Conservation (phyloP, 169 alveolate genomes). For the Babesia ovata region DNA sequence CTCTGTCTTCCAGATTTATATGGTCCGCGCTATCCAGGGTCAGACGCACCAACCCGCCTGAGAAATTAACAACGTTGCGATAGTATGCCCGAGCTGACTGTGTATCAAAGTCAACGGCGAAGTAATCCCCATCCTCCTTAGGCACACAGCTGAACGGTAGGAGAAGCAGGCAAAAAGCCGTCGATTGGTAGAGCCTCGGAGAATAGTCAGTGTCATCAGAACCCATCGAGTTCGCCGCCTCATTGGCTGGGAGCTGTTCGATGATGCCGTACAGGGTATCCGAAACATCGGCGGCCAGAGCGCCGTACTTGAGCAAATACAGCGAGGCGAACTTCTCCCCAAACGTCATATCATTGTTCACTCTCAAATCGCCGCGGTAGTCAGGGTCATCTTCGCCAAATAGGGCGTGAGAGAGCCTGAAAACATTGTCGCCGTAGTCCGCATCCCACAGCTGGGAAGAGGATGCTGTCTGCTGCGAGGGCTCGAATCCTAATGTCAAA, state of each 20-base stretch:
- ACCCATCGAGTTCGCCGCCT: too few species aligned
- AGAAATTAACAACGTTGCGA: constrained; percentile 8
- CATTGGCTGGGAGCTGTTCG: background rate
- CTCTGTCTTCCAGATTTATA: constrained; percentile 12
- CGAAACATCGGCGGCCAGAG: background rate
- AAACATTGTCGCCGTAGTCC: constrained; percentile 1
- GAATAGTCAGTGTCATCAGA: background rate
- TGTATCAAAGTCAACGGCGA: constrained; percentile 23
- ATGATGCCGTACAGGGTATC: background rate
- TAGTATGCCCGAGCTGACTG: constrained; percentile 2
- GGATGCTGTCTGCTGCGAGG: background rate
- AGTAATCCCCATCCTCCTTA: constrained; percentile 5
- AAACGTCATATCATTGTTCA: background rate
- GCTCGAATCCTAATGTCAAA: constrained; percentile 2
- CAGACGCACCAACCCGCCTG: background rate
- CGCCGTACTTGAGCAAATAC: background rate
- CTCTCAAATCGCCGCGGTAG: constrained; percentile 15
- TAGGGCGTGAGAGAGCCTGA: constrained; percentile 1
- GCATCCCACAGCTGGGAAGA: constrained; percentile 1
- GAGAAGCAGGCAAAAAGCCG: constrained; percentile 21
- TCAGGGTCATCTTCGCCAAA: constrained; percentile 23
- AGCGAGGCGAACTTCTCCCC: constrained; percentile 3
- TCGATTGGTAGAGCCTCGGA: background rate
- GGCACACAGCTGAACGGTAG: constrained; percentile 3
- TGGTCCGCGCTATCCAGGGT: constrained; percentile 11